Conservation (phyloP, 164 flowering plant genomes). For the Akebia trifoliata region DNA sequence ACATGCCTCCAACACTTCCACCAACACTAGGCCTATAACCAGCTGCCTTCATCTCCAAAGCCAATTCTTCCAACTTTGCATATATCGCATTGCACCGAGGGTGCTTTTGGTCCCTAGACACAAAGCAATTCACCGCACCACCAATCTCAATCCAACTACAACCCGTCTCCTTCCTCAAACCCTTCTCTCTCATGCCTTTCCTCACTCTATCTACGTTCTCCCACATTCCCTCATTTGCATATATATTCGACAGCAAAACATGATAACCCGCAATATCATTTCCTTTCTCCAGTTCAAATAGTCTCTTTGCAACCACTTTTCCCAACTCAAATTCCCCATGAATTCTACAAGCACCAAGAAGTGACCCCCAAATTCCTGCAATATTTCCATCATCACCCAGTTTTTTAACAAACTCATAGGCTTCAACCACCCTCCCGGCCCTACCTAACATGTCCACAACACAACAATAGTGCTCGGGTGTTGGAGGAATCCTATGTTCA, state of each 20-base stretch:
- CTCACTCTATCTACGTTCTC: conserved; percentile 52
- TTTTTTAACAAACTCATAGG: conserved; percentile 53
- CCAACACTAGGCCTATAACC: conserved; percentile 24
- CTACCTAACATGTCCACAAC: conserved; percentile 87
- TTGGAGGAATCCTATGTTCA: conserved; percentile 42
- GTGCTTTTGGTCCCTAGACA: conserved; percentile 58
- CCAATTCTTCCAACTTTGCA: conserved; percentile 38
- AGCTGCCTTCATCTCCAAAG: conserved; percentile 41
- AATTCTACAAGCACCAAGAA: conserved; percentile 71
- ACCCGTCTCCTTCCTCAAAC: conserved; percentile 65
- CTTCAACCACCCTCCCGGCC: conserved; percentile 74
- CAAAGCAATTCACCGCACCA: conserved; percentile 43
- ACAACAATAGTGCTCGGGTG: conserved; percentile 72
- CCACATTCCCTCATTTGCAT: conserved; percentile 76
- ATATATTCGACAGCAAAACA: conserved; percentile 73
- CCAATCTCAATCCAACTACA: conserved; percentile 72
- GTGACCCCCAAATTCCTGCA: conserved; percentile 78
- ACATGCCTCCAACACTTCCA: conserved; percentile 10
- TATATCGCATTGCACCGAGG: conserved; percentile 40
- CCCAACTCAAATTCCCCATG: conserved; percentile 63
- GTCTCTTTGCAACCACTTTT: conserved; percentile 44
- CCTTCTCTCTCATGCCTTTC: conserved; percentile 61
- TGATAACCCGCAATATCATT: conserved; percentile 55
- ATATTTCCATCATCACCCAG: conserved; percentile 55
- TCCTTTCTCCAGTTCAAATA: conserved; percentile 46